Conservation (phyloP, 768 basidiomycete genomes). For the Omphalotus guepiniiformis region DNA sequence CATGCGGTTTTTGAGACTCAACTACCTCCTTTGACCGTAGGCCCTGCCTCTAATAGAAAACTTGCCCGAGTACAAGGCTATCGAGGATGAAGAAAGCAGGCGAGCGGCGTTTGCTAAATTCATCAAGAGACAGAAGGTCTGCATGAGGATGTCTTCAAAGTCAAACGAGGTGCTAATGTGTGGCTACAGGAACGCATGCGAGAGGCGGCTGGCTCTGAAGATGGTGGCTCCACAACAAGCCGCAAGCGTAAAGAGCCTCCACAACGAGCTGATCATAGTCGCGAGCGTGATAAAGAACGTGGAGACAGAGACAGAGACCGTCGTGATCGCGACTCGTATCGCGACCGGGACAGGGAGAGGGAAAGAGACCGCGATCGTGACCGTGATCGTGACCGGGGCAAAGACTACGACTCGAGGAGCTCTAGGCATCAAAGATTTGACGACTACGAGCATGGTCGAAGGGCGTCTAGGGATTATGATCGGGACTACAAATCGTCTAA, state of each 20-base stretch:
- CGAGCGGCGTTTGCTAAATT: constrained; percentile 83
- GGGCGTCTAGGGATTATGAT: constrained; percentile 33
- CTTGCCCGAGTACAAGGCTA: constrained; percentile 79
- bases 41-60: constrained; percentile 73
- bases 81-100: constrained; percentile 85
- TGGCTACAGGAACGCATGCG: constrained; percentile 68
- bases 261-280: constrained; percentile 41
- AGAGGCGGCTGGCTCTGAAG: constrained; percentile 67
- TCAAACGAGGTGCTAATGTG: too few species aligned
- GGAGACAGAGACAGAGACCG: constrained; percentile 33
- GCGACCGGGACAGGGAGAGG: constrained; percentile 18
- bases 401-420: constrained; percentile 2
- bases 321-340: constrained; percentile 27
- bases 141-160: too few species aligned
- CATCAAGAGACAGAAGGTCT: constrained; percentile 85
- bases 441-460: constrained; percentile 7
- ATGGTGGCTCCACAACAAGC: constrained; percentile 79
- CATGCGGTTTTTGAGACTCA: not conserved
- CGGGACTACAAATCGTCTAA: constrained; percentile 43
- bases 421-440: constrained; percentile 3
- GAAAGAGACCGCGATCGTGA: constrained; percentile 35
- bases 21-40: constrained; percentile 31
- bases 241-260: constrained; percentile 75
- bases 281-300: constrained; percentile 43
- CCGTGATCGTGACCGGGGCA: constrained; percentile 12